A percentile compares a stretch with the other conserved stretches of the same genome.
Evolutionary conservation across 2,329 filamentous ascomycete species (phyloP).

Genomic region (Cercospora sp.): DNA sequence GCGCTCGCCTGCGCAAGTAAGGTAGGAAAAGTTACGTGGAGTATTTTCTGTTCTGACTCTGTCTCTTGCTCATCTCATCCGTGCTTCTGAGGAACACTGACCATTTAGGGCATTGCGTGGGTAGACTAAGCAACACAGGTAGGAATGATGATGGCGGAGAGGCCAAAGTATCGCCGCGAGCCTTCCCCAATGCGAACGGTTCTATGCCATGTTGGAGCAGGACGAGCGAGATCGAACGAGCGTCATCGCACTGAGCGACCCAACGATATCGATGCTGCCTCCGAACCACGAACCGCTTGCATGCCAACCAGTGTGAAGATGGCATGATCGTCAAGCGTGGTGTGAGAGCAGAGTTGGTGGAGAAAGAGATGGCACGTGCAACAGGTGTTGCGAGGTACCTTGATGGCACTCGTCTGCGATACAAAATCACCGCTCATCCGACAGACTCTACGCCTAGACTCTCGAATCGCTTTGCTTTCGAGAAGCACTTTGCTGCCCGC

Average conservation of each 20-base stretch:
- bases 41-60: neutral
- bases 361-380: neutral
- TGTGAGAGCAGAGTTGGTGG: neutral
- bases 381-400: neutral
- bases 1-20: constrained; percentile 55
- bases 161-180: neutral
- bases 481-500: neutral
- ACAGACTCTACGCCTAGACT: neutral
- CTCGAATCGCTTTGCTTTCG: neutral
- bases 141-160: neutral
- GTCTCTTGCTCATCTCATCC: neutral
- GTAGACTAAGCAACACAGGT: neutral
- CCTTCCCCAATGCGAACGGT: neutral
- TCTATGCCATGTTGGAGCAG: neutral
- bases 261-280: neutral
- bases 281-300: neutral
- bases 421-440: neutral
- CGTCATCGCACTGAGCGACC: neutral
- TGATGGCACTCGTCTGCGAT: neutral
- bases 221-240: neutral
- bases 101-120: neutral
- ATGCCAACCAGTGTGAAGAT: neutral
- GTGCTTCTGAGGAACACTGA: neutral
- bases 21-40: constrained; percentile 11
- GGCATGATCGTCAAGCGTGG: neutral